Evolutionary conservation across 495 filamentous ascomycete species (phyloP), one percentile per base, ranked within the genome.

Genomic region (Xylaria flabelliformis): DNA sequence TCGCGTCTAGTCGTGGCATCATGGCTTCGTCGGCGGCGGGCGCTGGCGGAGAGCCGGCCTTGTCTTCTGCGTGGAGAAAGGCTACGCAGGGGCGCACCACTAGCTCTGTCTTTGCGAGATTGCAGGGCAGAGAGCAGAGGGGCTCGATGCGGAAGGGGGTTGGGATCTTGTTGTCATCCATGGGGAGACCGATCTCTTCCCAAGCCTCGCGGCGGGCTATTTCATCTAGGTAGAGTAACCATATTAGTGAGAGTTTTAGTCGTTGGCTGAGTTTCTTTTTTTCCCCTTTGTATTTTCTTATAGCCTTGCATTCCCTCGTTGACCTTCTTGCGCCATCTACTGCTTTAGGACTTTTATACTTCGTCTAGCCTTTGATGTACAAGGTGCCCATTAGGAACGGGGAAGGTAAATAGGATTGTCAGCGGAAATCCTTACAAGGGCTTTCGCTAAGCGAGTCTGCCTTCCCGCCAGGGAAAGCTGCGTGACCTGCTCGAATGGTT

Each of bases 181-280:
- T 84, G 9, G 94, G 91, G 0, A 97, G 88, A 1, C 94, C 94
- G 78, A 97, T 97, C 81, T 97, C 94, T 77, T 97, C 94, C 77
- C 85, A 90, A 15, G 94, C 94, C 86, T 97, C 94, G 77, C 94
- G 89, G 24, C 94, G 90, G 29, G 94, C 93, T 59, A 94, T 96
- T 78, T 93, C 85, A 79, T 92, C 90, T 79, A 86, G 79, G 2
- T 84, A 85, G 76, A 89, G 88, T 21, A 76, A 32, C 82, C 6
- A 29, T 10, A 12, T 71, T 44, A 64, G 69, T 3, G 78, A 75
- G 73, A 88, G 85, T 65, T 87, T 83, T 81, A 88, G 87, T 55
- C 86, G 83, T 86, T 70, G 7, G 1, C 5, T 44, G 34, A 5
- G 29, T 34, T 24, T 32, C 34, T 56, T 72, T 26, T 73, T 46